Evolutionary conservation across 192 early-diverging fungal genomes (phyloP).

Genomic region (Powellomyces hirtus): DNA sequence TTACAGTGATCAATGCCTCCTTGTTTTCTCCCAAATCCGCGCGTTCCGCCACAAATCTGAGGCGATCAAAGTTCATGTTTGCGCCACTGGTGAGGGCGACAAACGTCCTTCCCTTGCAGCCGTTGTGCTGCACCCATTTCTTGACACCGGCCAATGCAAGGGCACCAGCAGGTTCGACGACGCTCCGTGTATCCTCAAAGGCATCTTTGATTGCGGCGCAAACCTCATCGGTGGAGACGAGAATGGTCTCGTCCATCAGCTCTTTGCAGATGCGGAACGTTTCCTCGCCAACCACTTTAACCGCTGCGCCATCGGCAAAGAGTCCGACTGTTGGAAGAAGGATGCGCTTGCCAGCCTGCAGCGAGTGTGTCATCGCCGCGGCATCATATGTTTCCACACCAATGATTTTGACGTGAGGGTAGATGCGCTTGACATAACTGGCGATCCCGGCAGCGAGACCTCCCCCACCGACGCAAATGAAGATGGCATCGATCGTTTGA

Average conservation of each 20-base stretch:
- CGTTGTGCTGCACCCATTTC: conserved; percentile 61
- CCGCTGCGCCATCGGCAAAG: conserved; percentile 98
- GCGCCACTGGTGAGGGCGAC: conserved; percentile 88
- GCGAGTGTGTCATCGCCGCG: conserved; percentile 80
- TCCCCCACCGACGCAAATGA: conserved; percentile 89
- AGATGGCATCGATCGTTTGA: conserved; percentile 81
- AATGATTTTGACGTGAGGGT: conserved; percentile 83
- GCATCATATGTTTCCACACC: conserved; percentile 92
- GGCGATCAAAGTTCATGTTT: conserved; percentile 98
- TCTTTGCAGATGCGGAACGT: conserved; percentile 75
- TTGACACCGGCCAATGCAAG: conserved; percentile 85
- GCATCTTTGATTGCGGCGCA: conserved; percentile 67
- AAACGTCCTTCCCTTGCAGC: conserved; percentile 55
- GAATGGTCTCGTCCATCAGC: conserved; percentile 87
- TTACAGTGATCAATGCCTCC: conserved; percentile 87
- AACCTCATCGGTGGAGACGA: conserved; percentile 93
- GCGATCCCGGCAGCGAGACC: conserved; percentile 91
- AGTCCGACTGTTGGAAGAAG: conserved; percentile 79
- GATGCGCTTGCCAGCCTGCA: conserved; percentile 65
- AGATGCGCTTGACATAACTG: conserved; percentile 88
- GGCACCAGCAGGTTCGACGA: conserved; percentile 96
- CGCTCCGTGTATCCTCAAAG: conserved; percentile 85
- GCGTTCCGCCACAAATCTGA: conserved; percentile 96
- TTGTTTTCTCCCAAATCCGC: conserved; percentile 89
- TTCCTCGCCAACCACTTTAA: conserved; percentile 86